Base-by-base conservation (phyloP, 2,329 filamentous ascomycete species). In the Exophiala sp. region DNA sequence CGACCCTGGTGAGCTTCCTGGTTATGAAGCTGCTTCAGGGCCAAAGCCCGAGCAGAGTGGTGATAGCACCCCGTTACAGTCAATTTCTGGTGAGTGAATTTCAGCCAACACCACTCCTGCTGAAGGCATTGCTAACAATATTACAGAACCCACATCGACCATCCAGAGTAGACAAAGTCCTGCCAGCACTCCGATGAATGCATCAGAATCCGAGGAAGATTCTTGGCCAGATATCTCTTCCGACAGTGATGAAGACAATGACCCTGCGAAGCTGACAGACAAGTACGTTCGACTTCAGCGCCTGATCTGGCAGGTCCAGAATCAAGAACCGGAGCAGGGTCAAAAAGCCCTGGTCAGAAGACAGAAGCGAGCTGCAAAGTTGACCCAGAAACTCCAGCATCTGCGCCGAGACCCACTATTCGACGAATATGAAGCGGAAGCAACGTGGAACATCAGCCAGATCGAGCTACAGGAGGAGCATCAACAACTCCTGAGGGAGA, bases 401-500 rank as follows among this genome's bases (percentile, higher is more conserved):
- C 87, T 96, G 35, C 85, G 93, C 62, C 84, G 80, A 21, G 86
- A 91, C 63, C 74, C 88, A 13, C 70, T 91, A 2, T 89, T 90
- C 61, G 86, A 91, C 63, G 77, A 76, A 50, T 73, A 76, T 39
- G 66, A 78, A 27, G 86, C 84, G 3, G 80, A 86, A 48, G 71
- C 78, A 52, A 71, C 78, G 59, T 90, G 86, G 86, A 78, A 75
- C 52, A 65, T 70, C 4, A 76, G 77, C 52, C 76, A 74, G 32
- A 74, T 81, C 27, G 68, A 75, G 18, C 64, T 90, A 10, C 80
- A 85, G 49, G 75, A 78, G 37, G 73, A 1, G 70, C 69, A n/a
- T 63, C 13, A 77, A 73, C 37, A 54, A 14, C 16, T 16, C 11
- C 24, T 57, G 38, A 35, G 58, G 74, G 71, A 52, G 66, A 66